These are phyloP conservation scores for Peronosclerospora sorghi DNA, from an alignment of 352 stramenopile species.

Conservation along the genomic window DNA sequence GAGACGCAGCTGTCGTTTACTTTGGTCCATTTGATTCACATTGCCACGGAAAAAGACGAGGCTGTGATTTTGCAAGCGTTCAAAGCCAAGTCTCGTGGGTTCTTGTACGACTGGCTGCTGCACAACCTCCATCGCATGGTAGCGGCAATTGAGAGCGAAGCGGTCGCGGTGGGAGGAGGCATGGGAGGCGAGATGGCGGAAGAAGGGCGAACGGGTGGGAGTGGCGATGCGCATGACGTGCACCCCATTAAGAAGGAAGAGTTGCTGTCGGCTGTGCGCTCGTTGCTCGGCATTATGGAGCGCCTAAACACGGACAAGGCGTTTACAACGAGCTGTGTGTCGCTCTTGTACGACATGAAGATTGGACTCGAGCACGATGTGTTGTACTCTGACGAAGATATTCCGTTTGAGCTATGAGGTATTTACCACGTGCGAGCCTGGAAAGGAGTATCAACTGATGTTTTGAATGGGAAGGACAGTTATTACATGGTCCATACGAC, in stretches of 20 bases:
- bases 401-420: slow-evolving; percentile 73
- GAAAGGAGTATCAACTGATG: slow-evolving; percentile 3
- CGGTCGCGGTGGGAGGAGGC: slow-evolving; percentile 6
- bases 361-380: slow-evolving; percentile 72
- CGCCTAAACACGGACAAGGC: slow-evolving; percentile 42
- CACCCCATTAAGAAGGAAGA: slow-evolving; percentile 77
- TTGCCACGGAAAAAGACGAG: slow-evolving; percentile 65
- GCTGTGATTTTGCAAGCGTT: slow-evolving; percentile 54
- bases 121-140: slow-evolving; percentile 83
- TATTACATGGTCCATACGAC: slow-evolving; percentile 6
- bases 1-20: slow-evolving; percentile 83
- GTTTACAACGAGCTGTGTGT: slow-evolving; percentile 52
- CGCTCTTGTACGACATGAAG: slow-evolving; percentile 78
- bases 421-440: too few species aligned
- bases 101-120: slow-evolving; percentile 84
- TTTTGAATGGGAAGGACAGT: neutral
- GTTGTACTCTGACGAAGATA: slow-evolving; percentile 68
- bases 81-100: slow-evolving; percentile 47
- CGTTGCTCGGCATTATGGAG: slow-evolving; percentile 67
- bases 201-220: slow-evolving; percentile 16
- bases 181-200: slow-evolving; percentile 19
- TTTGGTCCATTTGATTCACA: slow-evolving; percentile 69
- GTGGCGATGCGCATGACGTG: slow-evolving; percentile 63
- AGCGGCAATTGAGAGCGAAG: slow-evolving; percentile 40
- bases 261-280: slow-evolving; percentile 60